Percentiles rank a stretch among this genome's conserved stretches.
Conservation (phyloP, 257 asterid genomes). For the Primulina eburnea region DNA sequence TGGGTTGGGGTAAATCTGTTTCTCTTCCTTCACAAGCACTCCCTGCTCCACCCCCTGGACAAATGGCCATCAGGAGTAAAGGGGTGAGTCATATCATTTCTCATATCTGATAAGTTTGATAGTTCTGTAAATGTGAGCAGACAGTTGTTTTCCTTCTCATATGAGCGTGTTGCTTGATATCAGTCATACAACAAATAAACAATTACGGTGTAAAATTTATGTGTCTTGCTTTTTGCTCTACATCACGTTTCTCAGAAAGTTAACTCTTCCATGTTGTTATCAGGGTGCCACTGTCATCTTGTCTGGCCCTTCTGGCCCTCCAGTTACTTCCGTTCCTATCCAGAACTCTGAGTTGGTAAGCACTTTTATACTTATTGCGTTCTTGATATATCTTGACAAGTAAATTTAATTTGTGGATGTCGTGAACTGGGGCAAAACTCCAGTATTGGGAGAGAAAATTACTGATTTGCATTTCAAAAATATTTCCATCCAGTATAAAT, state of each 20-base stretch:
- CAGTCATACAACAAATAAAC: neutral
- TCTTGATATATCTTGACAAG: conserved; percentile 13
- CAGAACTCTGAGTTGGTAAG: conserved; percentile 92
- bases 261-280: conserved; percentile 26
- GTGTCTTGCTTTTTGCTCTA: neutral
- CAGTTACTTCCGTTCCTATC: conserved; percentile 74
- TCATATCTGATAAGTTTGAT: neutral
- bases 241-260: conserved; percentile 17
- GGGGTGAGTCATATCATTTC: conserved; percentile 49
- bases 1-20: conserved; percentile 97
- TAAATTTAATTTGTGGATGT: neutral
- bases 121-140: neutral
- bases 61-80: conserved; percentile 96
- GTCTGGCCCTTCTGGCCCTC: conserved; percentile 93
- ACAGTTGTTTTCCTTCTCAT: neutral
- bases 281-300: conserved; percentile 95
- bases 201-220: neutral
- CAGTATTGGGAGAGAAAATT: neutral
- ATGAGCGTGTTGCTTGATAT: neutral
- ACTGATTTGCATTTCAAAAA: neutral
- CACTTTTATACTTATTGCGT: conserved; percentile 22
- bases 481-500: neutral
- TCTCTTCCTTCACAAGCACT: conserved; percentile 98
- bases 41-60: conserved; percentile 99
- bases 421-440: conserved; percentile 15